phyloP scores from a whole-genome alignment of 208 protist species.

The Strigomonas culicis region DNA sequence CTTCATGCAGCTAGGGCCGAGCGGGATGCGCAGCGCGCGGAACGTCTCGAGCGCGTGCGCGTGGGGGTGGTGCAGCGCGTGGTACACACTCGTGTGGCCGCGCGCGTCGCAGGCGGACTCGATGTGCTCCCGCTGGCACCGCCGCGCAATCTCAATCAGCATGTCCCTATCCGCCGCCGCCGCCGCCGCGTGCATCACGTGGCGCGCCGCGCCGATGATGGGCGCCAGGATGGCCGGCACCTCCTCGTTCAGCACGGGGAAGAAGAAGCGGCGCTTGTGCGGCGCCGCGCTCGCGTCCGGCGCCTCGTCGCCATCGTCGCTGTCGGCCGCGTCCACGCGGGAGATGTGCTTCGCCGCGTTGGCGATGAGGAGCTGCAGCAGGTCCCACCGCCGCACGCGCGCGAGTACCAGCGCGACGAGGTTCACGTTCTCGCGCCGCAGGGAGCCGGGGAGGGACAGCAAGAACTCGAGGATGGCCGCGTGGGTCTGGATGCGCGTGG shows the following conservation, averaged over 20 bases:
- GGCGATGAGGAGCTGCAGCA: conserved; percentile 20
- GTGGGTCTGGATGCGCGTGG: conserved; percentile 18
- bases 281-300: not conserved
- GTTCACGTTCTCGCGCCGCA: conserved; percentile 55
- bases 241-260: conserved; percentile 38
- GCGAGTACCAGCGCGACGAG: conserved; percentile 43
- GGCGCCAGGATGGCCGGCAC: conserved; percentile 44
- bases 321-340: not conserved
- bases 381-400: conserved; percentile 38
- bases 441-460: conserved; percentile 34
- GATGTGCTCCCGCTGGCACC: conserved; percentile 54
- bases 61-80: conserved; percentile 47
- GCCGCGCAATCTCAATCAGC: conserved; percentile 43
- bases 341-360: conserved; percentile 1
- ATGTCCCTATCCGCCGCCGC: conserved; percentile 40
- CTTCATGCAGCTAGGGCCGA: conserved; percentile 39
- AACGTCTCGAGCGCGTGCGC: conserved; percentile 43
- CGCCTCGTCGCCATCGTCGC: not conserved
- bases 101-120: conserved; percentile 49
- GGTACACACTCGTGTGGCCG: conserved; percentile 56
- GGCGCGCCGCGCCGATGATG: conserved; percentile 41
- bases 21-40: conserved; percentile 39
- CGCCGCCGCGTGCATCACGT: conserved; percentile 67
- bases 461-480: conserved; percentile 50
- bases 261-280: conserved; percentile 33